Evolutionary conservation across 2,329 filamentous ascomycete species (phyloP), one percentile per base, ranked within the genome.

Genomic region (Talaromyces verruculosus): DNA sequence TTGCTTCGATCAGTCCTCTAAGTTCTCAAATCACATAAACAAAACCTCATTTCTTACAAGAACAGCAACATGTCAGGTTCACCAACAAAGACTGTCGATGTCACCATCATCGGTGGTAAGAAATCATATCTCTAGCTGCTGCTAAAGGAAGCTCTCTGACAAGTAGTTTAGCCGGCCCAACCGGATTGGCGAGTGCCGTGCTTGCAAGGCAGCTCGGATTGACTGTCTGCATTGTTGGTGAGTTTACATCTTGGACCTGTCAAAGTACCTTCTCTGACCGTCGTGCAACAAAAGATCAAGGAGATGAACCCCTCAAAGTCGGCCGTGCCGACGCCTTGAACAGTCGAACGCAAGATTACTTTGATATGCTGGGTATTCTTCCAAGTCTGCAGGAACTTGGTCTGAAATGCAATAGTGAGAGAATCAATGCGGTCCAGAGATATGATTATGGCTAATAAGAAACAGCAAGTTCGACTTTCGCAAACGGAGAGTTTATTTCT

Each of bases 391-490:
- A 59, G n/a, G 57, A 47, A 39, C 63, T 59, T 37, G 63, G 63
- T n/a, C 41, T 65, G 39, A 65, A 65, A 49, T 65, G 63, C 43
- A 59, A 65, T 22, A 65, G 63, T 65, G 43, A 65, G 63, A 30
- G 13, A 53, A 11, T 19, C 25, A 33, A 33, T 30, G 4, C 25
- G 2, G 6, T 30, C 25, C 3, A n/a, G 2, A n/a, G 22, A 37
- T 30, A 58, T 35, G 19, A 58, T 28, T 5, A 28, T 17, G 11
- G 51, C 41, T 59, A 19, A 65, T 30, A 30, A 33, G 33, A 28
- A 41, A 28, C 43, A 65, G 55, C 63, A 28, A 65, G 63, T 25
- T 60, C 55, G 13, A 65, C 57, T 11, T 60, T 65, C 35, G 53
- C 63, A 28, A 59, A 65, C 25, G 55, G 63, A 30, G 22, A 65